These are phyloP conservation scores for Skeletonema menzelii DNA, from an alignment of 108 stramenopile genomes.

Conservation along the genomic window DNA sequence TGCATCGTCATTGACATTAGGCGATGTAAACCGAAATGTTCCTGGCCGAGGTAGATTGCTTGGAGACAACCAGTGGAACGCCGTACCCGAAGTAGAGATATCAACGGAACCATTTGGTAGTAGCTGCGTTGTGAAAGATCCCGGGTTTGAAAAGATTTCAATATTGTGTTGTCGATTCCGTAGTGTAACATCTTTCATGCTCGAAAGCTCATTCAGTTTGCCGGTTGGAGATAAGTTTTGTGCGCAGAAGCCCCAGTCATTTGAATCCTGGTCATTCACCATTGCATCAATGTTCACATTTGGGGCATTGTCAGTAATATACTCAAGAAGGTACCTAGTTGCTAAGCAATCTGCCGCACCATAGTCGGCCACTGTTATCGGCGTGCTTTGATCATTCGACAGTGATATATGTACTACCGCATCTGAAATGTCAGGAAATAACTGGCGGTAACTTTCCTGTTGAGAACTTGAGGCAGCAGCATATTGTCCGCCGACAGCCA, in stretches of 20 bases:
- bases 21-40: not conserved
- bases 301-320: not conserved
- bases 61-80: not conserved
- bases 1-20: not conserved
- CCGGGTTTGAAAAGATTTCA: not conserved
- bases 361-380: not conserved
- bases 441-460: not conserved
- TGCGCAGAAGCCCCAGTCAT: not conserved
- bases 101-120: not conserved
- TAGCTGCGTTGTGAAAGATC: not conserved
- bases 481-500: not conserved
- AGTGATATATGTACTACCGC: not conserved
- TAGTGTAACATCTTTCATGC: not conserved
- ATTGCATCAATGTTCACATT: not conserved
- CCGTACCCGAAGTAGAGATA: not conserved
- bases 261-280: not conserved
- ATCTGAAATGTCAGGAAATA: not conserved
- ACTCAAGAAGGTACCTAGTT: not conserved
- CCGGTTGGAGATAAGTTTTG: not conserved
- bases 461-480: not conserved
- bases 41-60: not conserved
- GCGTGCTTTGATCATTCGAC: not conserved
- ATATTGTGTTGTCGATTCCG: not conserved
- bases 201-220: not conserved
- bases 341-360: not conserved